Percentiles rank a stretch among this genome's conserved stretches.
Evolutionary conservation across 2,329 filamentous ascomycete genomes (phyloP).

Genomic region (Talaromyces marneffei): DNA sequence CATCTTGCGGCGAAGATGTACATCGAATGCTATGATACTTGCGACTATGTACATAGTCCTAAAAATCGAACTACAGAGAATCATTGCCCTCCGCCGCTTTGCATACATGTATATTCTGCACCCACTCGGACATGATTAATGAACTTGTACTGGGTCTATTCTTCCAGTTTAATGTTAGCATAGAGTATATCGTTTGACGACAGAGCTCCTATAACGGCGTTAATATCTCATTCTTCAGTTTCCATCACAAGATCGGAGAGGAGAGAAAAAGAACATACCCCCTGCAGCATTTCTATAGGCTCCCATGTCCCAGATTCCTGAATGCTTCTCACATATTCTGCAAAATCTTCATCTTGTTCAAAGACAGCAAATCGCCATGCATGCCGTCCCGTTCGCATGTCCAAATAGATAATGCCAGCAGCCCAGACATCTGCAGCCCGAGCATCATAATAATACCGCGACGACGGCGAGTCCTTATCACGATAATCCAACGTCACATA

Average conservation of each 20-base stretch:
- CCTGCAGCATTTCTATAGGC: slow-evolving; percentile 70
- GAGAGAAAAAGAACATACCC: slow-evolving; percentile 53
- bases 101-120: slow-evolving; percentile 81
- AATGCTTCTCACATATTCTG: slow-evolving; percentile 73
- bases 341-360: slow-evolving; percentile 84
- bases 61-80: slow-evolving; percentile 42
- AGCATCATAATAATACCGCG: slow-evolving; percentile 65
- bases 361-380: slow-evolving; percentile 85
- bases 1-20: not conserved
- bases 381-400: slow-evolving; percentile 82
- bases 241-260: not conserved
- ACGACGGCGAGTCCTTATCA: slow-evolving; percentile 47
- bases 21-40: not conserved
- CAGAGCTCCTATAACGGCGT: slow-evolving; percentile 61
- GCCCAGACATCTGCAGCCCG: slow-evolving; percentile 91
- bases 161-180: slow-evolving; percentile 75
- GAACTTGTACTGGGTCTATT: slow-evolving; percentile 79
- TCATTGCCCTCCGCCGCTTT: slow-evolving; percentile 75
- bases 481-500: slow-evolving; percentile 49
- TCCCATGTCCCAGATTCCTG: slow-evolving; percentile 80
- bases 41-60: not conserved
- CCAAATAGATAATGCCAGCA: slow-evolving; percentile 91
- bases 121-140: slow-evolving; percentile 86
- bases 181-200: slow-evolving; percentile 90
- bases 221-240: not conserved